Evolutionary conservation across 75 land plant genomes (phyloP).

Genomic region (Cryptomeria japonica): DNA sequence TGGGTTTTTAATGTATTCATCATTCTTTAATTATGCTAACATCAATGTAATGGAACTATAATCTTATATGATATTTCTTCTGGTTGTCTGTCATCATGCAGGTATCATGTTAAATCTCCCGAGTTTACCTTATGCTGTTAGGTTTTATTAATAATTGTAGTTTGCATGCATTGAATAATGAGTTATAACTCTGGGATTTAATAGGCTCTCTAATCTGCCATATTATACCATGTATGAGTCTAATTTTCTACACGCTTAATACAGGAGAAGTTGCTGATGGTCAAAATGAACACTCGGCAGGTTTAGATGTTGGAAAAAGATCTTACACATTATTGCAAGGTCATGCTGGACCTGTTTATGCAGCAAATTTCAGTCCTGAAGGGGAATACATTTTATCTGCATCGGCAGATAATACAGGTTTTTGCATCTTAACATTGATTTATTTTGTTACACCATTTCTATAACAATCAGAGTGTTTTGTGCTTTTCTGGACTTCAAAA

Average conservation of each 20-base stretch:
- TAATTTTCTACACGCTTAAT: background rate
- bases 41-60: background rate
- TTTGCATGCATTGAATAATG: background rate
- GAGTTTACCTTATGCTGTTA: background rate
- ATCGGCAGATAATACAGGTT: constrained; percentile 91
- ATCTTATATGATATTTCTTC: too few species aligned
- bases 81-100: too few species aligned
- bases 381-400: constrained; percentile 88
- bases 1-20: background rate
- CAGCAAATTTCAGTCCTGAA: constrained; percentile 88
- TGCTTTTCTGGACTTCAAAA: background rate
- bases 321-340: constrained; percentile 78
- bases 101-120: background rate
- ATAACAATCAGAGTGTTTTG: background rate
- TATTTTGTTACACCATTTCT: background rate
- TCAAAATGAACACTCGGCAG: constrained; percentile 22
- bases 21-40: background rate
- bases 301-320: constrained; percentile 51
- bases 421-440: constrained; percentile 3
- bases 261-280: constrained; percentile 38
- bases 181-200: background rate
- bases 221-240: background rate
- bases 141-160: background rate
- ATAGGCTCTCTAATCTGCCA: background rate
- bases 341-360: constrained; percentile 94